Conservation (phyloP, 139 green algal species). For the Zygnema cylindricum region DNA sequence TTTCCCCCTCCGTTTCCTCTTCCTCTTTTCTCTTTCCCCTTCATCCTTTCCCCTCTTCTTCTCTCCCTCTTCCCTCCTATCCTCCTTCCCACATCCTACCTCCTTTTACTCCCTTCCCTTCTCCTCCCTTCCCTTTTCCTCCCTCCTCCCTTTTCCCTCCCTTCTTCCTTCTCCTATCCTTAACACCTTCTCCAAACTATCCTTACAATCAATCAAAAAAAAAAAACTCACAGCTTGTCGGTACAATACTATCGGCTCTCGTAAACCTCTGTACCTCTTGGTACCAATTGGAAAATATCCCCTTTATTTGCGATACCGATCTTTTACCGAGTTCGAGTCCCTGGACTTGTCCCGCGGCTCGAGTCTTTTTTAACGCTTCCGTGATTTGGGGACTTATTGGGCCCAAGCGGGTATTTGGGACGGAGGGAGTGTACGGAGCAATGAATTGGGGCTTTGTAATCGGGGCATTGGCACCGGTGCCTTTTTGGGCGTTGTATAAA, state of each 20-base stretch:
- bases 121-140: too few species aligned
- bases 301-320: neutral
- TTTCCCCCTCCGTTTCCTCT: too few species aligned
- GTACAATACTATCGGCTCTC: neutral
- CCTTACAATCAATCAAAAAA: too few species aligned
- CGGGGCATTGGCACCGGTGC: neutral
- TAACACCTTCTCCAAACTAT: too few species aligned
- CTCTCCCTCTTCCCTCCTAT: too few species aligned
- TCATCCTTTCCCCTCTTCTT: too few species aligned
- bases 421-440: neutral
- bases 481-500: conserved; percentile 18
- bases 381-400: conserved; percentile 25
- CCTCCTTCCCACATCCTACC: too few species aligned
- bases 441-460: conserved; percentile 25
- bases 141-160: too few species aligned
- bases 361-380: conserved; percentile 31
- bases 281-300: neutral
- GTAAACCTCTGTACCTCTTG: neutral
- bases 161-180: too few species aligned
- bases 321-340: neutral
- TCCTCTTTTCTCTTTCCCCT: too few species aligned
- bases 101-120: too few species aligned
- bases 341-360: neutral
- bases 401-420: neutral
- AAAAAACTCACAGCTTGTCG: neutral